phyloP scores from a whole-genome alignment of 1,284 basidiomycete genomes.

The Inonotus hispidus region DNA sequence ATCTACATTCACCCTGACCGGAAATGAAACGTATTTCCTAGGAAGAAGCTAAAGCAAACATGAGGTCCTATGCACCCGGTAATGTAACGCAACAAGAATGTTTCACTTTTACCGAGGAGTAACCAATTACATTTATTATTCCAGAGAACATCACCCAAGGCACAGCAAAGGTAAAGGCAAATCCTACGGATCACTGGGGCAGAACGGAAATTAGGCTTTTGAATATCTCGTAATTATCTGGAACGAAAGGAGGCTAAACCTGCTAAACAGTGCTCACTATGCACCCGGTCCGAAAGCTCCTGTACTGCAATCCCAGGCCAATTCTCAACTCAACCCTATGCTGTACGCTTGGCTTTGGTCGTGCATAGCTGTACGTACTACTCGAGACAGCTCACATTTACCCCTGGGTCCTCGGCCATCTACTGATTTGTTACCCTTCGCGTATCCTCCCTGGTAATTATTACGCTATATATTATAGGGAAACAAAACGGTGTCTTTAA shows the following conservation, averaged over 20 bases:
- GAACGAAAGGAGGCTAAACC: background rate
- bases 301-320: background rate
- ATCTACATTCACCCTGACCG: background rate
- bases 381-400: too few species aligned
- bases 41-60: background rate
- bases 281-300: background rate
- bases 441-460: background rate
- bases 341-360: too few species aligned
- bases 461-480: background rate
- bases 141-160: background rate
- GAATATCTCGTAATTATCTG: background rate
- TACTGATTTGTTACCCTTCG: background rate
- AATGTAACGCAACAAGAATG: background rate
- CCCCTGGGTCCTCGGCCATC: background rate
- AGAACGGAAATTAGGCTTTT: slow-evolving; percentile 6
- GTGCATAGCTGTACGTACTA: background rate
- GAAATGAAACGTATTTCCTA: background rate
- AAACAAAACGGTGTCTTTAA: background rate
- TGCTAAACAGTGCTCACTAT: background rate
- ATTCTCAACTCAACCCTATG: background rate
- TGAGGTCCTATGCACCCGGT: background rate
- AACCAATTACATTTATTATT: background rate
- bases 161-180: slow-evolving; percentile 6
- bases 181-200: background rate
- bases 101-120: background rate